A percentile compares a stretch with the other conserved stretches of the same genome.
phyloP scores from a whole-genome alignment of 1,284 basidiomycete genomes.

The Cutaneotrichosporon cavernicola region DNA sequence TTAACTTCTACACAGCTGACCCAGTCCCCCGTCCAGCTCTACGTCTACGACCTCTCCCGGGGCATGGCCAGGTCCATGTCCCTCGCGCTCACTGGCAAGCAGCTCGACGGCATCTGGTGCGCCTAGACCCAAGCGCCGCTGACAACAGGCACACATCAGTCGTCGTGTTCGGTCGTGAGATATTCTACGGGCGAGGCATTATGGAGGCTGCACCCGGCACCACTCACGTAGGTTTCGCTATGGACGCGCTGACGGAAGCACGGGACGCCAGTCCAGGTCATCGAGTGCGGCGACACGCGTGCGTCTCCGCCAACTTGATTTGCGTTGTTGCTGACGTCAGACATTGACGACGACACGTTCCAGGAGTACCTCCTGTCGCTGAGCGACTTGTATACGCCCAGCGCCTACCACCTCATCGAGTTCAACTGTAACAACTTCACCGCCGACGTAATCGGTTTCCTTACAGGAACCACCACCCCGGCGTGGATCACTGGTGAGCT shows the following conservation, averaged over 20 bases:
- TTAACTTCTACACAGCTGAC: not conserved
- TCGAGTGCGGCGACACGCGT: conserved; percentile 75
- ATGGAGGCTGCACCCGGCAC: conserved; percentile 63
- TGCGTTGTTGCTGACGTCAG: conserved; percentile 22
- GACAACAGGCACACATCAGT: conserved; percentile 67
- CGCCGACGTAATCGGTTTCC: conserved; percentile 77
- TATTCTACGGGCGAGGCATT: conserved; percentile 88
- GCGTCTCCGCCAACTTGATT: not conserved
- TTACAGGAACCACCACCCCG: conserved; percentile 76
- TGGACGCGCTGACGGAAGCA: conserved; percentile 57
- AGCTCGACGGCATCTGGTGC: conserved; percentile 85
- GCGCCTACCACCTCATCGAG: conserved; percentile 86
- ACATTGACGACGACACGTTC: conserved; percentile 78
- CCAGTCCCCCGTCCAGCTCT: conserved; percentile 62
- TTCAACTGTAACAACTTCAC: conserved; percentile 80
- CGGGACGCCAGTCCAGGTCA: conserved; percentile 69
- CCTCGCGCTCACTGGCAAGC: conserved; percentile 72
- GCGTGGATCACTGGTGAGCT: conserved; percentile 63
- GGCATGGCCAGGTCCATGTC: conserved; percentile 77
- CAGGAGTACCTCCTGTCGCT: conserved; percentile 74
- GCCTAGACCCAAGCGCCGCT: conserved; percentile 32
- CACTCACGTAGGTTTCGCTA: conserved; percentile 58
- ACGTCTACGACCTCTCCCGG: conserved; percentile 85
- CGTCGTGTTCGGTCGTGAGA: conserved; percentile 77
- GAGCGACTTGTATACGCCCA: conserved; percentile 74